These are phyloP conservation scores for Kondoa subrosea DNA, from an alignment of 768 basidiomycete species.

Conservation along the genomic window DNA sequence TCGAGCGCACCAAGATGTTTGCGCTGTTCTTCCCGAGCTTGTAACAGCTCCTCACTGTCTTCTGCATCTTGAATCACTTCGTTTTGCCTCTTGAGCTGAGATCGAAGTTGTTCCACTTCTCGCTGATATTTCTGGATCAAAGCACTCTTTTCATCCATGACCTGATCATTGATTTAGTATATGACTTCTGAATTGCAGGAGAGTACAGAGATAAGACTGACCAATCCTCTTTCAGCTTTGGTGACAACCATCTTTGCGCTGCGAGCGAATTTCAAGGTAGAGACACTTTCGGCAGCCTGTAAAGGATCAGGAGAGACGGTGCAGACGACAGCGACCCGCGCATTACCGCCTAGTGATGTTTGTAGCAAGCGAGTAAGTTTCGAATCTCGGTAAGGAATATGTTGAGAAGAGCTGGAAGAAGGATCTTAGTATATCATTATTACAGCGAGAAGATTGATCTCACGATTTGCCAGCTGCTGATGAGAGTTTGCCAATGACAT, in stretches of 20 bases:
- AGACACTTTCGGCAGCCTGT: slow-evolving; percentile 68
- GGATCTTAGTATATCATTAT: slow-evolving; percentile 7
- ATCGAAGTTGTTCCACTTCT: slow-evolving; percentile 79
- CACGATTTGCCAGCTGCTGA: slow-evolving; percentile 58
- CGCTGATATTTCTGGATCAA: slow-evolving; percentile 83
- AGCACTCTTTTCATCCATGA: slow-evolving; percentile 80
- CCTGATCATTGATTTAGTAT: slow-evolving; percentile 33
- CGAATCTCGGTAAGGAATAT: slow-evolving; percentile 86
- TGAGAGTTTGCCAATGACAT: slow-evolving; percentile 66
- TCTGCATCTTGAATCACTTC: slow-evolving; percentile 32
- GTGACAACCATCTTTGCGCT: slow-evolving; percentile 71
- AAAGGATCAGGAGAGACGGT: slow-evolving; percentile 72
- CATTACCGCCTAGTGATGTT: slow-evolving; percentile 85
- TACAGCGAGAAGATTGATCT: slow-evolving; percentile 20
- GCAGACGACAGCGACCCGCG: slow-evolving; percentile 87
- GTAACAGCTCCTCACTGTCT: slow-evolving; percentile 11
- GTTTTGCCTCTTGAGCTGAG: slow-evolving; percentile 54
- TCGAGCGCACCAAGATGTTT: slow-evolving; percentile 66
- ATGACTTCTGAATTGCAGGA: not conserved
- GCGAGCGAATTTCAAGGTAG: slow-evolving; percentile 78
- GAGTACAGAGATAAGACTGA: slow-evolving; percentile 31
- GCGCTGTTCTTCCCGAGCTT: slow-evolving; percentile 42
- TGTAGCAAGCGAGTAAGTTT: slow-evolving; percentile 67
- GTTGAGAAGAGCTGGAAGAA: slow-evolving; percentile 43
- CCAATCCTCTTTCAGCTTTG: slow-evolving; percentile 29